These are phyloP conservation scores for Rhynchospora tenuis DNA, from an alignment of 176 grass and related monocot species.

Conservation along the genomic window DNA sequence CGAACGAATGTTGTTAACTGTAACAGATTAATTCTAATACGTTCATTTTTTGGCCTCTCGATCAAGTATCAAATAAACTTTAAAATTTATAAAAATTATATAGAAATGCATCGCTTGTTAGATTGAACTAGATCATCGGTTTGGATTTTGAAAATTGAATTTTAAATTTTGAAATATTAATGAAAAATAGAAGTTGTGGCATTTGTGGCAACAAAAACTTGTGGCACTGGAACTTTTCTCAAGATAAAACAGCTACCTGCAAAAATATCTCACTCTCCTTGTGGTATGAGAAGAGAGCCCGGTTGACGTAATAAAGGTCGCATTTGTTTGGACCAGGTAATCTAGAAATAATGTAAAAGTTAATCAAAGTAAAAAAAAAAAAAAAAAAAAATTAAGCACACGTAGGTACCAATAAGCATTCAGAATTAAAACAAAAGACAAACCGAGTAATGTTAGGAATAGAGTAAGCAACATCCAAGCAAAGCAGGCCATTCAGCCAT, in stretches of 20 bases:
- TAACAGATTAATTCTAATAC: no score
- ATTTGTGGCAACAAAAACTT: no score
- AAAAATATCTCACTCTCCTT: slow-evolving; percentile 93
- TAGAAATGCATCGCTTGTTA: no score
- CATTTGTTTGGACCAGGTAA: slow-evolving; percentile 74
- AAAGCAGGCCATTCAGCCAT: slow-evolving; percentile 90
- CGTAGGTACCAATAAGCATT: not conserved
- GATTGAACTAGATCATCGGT: no score
- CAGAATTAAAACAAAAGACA: slow-evolving; percentile 25
- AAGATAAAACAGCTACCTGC: slow-evolving; percentile 43
- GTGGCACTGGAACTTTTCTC: no score
- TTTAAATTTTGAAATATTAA: no score
- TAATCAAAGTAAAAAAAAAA: slow-evolving; percentile 8
- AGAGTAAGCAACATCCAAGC: slow-evolving; percentile 83
- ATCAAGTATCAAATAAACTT: no score
- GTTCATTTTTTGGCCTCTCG: no score
- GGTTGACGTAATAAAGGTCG: slow-evolving; percentile 93
- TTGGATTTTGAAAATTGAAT: no score
- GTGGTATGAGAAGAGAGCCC: slow-evolving; percentile 96
- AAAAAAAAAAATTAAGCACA: slow-evolving; percentile 19
- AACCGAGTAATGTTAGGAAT: slow-evolving; percentile 86
- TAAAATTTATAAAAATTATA: no score
- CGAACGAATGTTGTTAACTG: no score
- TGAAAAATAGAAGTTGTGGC: no score
- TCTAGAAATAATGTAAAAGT: slow-evolving; percentile 26